Conservation (phyloP, 1,284 basidiomycete species). For the Ustilago sp. region DNA sequence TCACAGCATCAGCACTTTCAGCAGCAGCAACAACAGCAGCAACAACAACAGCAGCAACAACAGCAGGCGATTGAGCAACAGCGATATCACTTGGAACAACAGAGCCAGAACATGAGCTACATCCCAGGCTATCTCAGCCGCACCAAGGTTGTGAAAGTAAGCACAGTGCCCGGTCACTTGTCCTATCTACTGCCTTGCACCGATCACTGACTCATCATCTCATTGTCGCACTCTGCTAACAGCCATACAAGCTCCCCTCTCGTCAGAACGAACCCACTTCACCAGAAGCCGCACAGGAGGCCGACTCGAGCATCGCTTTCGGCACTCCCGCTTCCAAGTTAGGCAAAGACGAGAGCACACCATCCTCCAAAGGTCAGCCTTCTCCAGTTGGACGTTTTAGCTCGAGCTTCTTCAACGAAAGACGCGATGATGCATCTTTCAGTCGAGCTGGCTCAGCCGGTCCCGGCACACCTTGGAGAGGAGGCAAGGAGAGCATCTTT, state of each 20-base stretch:
- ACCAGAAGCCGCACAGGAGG: slow-evolving; percentile 43
- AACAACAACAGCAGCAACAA: slow-evolving; percentile 24
- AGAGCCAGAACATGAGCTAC: slow-evolving; percentile 53
- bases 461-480: slow-evolving; percentile 40
- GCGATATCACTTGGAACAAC: slow-evolving; percentile 35
- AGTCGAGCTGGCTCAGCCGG: slow-evolving; percentile 33
- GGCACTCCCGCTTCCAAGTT: slow-evolving; percentile 55
- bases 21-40: slow-evolving; percentile 30
- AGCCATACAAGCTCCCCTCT: slow-evolving; percentile 49
- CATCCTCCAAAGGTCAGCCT: slow-evolving; percentile 37
- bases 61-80: slow-evolving; percentile 48
- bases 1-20: slow-evolving; percentile 34
- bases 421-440: slow-evolving; percentile 41
- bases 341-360: slow-evolving; percentile 40
- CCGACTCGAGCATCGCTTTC: slow-evolving; percentile 46
- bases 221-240: background rate
- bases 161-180: background rate
- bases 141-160: slow-evolving; percentile 40
- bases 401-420: slow-evolving; percentile 59
- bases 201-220: background rate
- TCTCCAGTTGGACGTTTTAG: slow-evolving; percentile 55
- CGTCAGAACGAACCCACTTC: slow-evolving; percentile 47
- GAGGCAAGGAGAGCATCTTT: slow-evolving; percentile 60
- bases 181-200: background rate
- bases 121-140: slow-evolving; percentile 53